Evolutionary conservation across 202 grass and related monocot genomes (phyloP).

Genomic region (Musa balbisiana): DNA sequence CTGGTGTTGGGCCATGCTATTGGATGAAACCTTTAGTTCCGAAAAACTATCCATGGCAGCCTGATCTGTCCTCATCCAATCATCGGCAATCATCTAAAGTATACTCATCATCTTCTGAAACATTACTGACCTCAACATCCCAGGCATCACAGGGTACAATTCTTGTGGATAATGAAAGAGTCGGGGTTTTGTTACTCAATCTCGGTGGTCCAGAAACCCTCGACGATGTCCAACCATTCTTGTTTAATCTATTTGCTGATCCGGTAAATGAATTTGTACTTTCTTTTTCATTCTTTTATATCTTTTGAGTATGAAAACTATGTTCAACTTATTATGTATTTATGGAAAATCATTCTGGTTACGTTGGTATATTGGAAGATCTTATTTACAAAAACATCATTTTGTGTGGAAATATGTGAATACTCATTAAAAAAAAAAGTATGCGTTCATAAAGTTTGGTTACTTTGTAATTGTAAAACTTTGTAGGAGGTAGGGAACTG

Average conservation of each 20-base stretch:
- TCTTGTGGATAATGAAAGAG: constrained; percentile 62
- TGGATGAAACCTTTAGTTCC: constrained; percentile 31
- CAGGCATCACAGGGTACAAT: constrained; percentile 39
- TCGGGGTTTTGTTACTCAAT: constrained; percentile 93
- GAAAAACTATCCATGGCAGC: constrained; percentile 36
- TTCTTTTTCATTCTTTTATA: background rate
- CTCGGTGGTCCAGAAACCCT: constrained; percentile 96
- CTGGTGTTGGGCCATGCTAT: constrained; percentile 32
- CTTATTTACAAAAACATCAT: background rate
- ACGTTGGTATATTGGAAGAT: background rate
- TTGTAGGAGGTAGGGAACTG: background rate
- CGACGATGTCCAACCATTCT: constrained; percentile 94
- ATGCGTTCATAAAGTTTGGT: background rate
- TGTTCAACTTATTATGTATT: background rate
- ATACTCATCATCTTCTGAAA: constrained; percentile 62
- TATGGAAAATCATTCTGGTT: background rate
- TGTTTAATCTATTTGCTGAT: constrained; percentile 98
- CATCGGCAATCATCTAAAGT: constrained; percentile 34
- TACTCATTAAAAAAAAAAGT: background rate
- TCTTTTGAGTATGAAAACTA: background rate
- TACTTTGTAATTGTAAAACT: background rate
- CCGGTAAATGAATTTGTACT: constrained; percentile 45
- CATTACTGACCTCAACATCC: constrained; percentile 51
- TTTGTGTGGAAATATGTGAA: background rate
- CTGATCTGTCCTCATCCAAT: constrained; percentile 28